A percentile compares a stretch with the other conserved stretches of the same genome.
phyloP scores from a whole-genome alignment of 106 monocot genomes.

The Dendrobium chrysotoxum region DNA sequence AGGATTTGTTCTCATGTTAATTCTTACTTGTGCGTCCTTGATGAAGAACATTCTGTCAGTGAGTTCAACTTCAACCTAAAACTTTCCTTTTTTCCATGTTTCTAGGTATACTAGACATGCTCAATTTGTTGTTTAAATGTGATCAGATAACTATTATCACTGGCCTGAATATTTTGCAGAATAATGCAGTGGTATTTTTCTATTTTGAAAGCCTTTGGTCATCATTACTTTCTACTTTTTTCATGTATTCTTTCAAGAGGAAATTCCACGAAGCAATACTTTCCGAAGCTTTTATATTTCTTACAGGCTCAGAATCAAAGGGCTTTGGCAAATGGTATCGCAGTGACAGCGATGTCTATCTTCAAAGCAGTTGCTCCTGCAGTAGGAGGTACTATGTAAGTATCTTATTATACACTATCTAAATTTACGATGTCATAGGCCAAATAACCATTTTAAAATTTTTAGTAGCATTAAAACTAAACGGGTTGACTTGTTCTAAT shows the following conservation, averaged over 20 bases:
- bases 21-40: constrained; percentile 51
- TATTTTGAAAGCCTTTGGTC: neutral
- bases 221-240: neutral
- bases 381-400: constrained; percentile 42
- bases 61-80: constrained; percentile 22
- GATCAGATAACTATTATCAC: constrained; percentile 22
- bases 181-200: constrained; percentile 30
- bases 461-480: too few relatives aligned
- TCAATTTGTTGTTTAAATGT: neutral
- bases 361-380: constrained; percentile 53
- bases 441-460: too few relatives aligned
- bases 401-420: neutral
- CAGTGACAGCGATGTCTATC: constrained; percentile 44
- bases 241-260: neutral
- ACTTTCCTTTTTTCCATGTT: neutral
- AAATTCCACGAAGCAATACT: neutral
- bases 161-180: constrained; percentile 31
- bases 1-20: constrained; percentile 37
- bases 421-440: too few relatives aligned
- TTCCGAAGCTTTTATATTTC: neutral
- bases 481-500: too few relatives aligned
- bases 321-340: constrained; percentile 51
- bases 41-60: constrained; percentile 63
- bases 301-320: constrained; percentile 42
- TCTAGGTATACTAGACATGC: neutral